phyloP scores from a whole-genome alignment of 441 rosid genomes.

The Viola pubescens region DNA sequence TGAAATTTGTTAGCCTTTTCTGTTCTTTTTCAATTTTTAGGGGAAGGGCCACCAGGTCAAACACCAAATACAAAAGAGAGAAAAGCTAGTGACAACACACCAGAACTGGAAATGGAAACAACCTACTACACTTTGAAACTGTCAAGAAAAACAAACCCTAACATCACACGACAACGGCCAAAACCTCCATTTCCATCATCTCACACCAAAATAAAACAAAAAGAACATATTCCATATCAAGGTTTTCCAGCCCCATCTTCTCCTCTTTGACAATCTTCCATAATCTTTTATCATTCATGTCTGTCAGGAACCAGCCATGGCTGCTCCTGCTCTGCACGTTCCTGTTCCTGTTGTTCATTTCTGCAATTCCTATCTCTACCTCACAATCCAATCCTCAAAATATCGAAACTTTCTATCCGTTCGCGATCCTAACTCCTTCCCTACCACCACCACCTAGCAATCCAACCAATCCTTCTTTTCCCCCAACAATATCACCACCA shows the following conservation, averaged over 20 bases:
- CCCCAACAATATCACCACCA: slow-evolving; percentile 5
- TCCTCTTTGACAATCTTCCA: neutral
- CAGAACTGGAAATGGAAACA: slow-evolving; percentile 11
- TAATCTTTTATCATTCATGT: slow-evolving; percentile 26
- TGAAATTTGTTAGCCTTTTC: too few species aligned
- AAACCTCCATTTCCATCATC: neutral
- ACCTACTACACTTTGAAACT: slow-evolving; percentile 17
- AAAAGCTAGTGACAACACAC: slow-evolving; percentile 1
- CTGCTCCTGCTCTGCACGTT: slow-evolving; percentile 14
- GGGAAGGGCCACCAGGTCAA: too few species aligned
- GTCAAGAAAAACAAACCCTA: slow-evolving; percentile 26
- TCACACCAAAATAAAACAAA: neutral
- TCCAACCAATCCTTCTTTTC: neutral
- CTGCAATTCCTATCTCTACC: slow-evolving; percentile 25
- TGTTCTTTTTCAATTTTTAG: too few species aligned
- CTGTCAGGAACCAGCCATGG: slow-evolving; percentile 34
- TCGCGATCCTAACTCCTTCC: slow-evolving; percentile 13
- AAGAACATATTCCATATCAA: neutral
- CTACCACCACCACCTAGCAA: slow-evolving; percentile 8
- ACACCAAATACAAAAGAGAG: neutral
- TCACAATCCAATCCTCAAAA: slow-evolving; percentile 49
- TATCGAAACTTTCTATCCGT: slow-evolving; percentile 54
- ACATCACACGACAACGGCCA: slow-evolving; percentile 1
- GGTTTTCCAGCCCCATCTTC: neutral
- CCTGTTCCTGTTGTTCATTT: slow-evolving; percentile 10